A percentile compares a stretch with the other conserved stretches of the same genome.
Evolutionary conservation across 2,329 filamentous ascomycete genomes (phyloP).

Genomic region (Elsinoe necatrix): DNA sequence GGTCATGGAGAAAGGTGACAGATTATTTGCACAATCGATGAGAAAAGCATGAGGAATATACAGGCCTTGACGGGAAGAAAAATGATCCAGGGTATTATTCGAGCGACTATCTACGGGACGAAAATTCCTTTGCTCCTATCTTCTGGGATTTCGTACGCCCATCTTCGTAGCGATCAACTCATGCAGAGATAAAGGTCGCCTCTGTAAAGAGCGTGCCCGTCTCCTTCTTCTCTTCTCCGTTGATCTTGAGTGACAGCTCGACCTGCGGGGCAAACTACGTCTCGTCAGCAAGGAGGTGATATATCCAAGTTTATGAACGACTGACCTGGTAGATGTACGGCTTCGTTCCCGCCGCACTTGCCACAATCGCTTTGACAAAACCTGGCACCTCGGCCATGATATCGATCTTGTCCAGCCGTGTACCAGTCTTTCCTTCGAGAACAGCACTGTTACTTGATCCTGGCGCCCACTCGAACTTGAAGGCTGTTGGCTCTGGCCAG

Average conservation of each 20-base stretch:
- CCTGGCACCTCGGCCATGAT: conserved; percentile 94
- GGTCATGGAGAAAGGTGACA: too few species aligned
- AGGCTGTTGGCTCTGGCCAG: conserved; percentile 77
- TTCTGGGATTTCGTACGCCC: background rate
- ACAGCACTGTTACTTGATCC: conserved; percentile 62
- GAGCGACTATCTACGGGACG: background rate
- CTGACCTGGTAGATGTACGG: conserved; percentile 94
- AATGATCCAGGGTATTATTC: background rate
- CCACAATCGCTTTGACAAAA: conserved; percentile 91
- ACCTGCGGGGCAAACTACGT: conserved; percentile 63
- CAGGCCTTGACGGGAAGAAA: background rate
- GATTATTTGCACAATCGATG: too few species aligned
- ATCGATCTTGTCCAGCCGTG: conserved; percentile 73
- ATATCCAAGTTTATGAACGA: conserved; percentile 10
- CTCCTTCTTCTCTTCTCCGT: conserved; percentile 69
- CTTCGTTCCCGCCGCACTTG: conserved; percentile 79
- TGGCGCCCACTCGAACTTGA: conserved; percentile 76
- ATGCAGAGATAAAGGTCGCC: conserved; percentile 80
- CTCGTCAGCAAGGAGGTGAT: background rate
- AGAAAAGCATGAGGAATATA: background rate
- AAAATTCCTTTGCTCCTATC: background rate
- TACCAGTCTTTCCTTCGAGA: conserved; percentile 60
- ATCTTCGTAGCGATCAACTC: conserved; percentile 24
- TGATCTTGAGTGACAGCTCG: conserved; percentile 74
- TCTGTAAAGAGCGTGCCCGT: conserved; percentile 75